phyloP scores from a whole-genome alignment of 148 eudicot species.

The Rhododendron kiyosumense region DNA sequence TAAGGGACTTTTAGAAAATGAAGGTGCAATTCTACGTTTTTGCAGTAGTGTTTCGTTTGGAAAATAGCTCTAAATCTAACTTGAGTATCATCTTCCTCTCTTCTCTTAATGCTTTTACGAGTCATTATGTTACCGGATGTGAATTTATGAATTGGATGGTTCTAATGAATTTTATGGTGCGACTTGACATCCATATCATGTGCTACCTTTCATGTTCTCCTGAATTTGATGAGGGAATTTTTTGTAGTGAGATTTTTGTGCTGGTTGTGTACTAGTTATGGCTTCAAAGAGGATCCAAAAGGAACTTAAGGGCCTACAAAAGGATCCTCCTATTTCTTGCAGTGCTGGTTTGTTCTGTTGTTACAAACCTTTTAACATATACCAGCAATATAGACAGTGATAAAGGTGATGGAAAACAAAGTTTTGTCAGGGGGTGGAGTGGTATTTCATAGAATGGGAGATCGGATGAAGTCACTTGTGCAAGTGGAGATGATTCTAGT shows the following conservation, averaged over 20 bases:
- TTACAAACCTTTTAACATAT: neutral
- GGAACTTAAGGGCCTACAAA: slow-evolving; percentile 43
- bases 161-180: neutral
- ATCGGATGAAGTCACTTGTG: slow-evolving; percentile 27
- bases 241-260: slow-evolving; percentile 12
- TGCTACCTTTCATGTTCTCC: neutral
- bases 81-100: neutral
- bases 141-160: neutral
- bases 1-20: neutral
- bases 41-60: neutral
- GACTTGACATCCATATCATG: neutral
- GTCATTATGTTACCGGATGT: neutral
- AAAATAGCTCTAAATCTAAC: neutral
- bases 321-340: slow-evolving; percentile 48
- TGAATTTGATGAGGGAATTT: neutral
- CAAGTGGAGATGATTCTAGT: slow-evolving; percentile 30
- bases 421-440: slow-evolving; percentile 42
- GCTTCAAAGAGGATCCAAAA: slow-evolving; percentile 45
- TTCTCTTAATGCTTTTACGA: neutral
- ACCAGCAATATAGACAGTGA: slow-evolving; percentile 24
- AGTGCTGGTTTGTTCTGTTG: slow-evolving; percentile 34
- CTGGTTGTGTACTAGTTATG: slow-evolving; percentile 12
- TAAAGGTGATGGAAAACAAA: slow-evolving; percentile 42
- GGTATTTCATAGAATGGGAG: slow-evolving; percentile 38
- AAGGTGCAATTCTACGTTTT: neutral